Evolutionary conservation across 2,329 filamentous ascomycete species (phyloP), one percentile per base, ranked within the genome.

Genomic region (Paracoccidioides brasiliensis): DNA sequence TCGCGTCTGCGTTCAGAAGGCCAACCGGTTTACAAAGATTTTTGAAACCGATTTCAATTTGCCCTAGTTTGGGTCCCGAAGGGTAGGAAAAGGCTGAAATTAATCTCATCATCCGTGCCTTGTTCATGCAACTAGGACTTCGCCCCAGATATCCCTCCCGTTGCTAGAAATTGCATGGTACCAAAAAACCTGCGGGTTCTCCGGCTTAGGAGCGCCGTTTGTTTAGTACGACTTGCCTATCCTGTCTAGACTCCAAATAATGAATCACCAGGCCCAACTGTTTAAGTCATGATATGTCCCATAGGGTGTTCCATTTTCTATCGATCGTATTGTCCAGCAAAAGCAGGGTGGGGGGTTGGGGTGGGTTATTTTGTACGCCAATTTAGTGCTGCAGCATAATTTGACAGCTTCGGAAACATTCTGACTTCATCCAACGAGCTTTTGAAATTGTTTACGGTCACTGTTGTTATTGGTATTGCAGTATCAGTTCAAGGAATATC

Each of bases 181-280:
- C 14, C 4, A 12, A 52, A 52, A 52, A 6, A 12, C 50, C 22
- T 42, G 38, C 22, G 30, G 14, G 8, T n/a, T 30, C 37, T 9
- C 4, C 22, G 14, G n/a, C 35, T 28, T 1, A 33, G 28, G 50
- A 3, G 14, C 37, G 28, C 2, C 5, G 38, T 42, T 12, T 4
- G 22, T n/a, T 43, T 42, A 22, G 50, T 33, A 42, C 50, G 37
- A 52, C 50, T 52, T 52, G 32, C 50, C 50, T 52, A 52, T 41
- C 38, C 22, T 32, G 35, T 28, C 15, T 50, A 37, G 46, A 7
- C 33, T 50, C 46, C n/a, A 37, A 15, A 37, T 10, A 5, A 35
- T 49, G 46, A 28, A 35, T 38, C 10, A 30, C 10, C 32, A 33
- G 9, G 14, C 1, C 45, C 35, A n/a, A 35, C 5, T 22, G 30